Evolutionary conservation across 2,329 filamentous ascomycete genomes (phyloP).

Genomic region (Nemania sp.): DNA sequence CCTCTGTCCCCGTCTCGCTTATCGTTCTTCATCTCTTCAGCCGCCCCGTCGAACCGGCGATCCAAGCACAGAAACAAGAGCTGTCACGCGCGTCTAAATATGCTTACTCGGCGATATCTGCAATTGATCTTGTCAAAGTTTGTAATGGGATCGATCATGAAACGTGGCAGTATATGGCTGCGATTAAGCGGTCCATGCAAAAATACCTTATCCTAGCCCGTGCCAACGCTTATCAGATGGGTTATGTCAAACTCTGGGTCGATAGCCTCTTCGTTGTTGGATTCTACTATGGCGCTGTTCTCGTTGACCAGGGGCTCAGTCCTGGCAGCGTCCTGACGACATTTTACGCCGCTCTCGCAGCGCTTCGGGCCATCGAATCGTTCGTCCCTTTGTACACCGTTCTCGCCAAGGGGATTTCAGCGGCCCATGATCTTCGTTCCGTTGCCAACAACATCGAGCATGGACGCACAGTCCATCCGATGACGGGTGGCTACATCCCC

Average conservation of each 20-base stretch:
- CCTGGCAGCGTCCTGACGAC: conserved; percentile 77
- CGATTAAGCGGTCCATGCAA: conserved; percentile 61
- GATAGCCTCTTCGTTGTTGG: conserved; percentile 82
- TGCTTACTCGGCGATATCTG: conserved; percentile 68
- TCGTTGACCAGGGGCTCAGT: conserved; percentile 65
- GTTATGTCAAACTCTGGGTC: conserved; percentile 73
- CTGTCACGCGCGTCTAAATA: conserved; percentile 74
- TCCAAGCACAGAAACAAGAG: conserved; percentile 69
- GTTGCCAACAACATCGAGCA: conserved; percentile 44
- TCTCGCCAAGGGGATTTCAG: conserved; percentile 77
- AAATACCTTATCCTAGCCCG: conserved; percentile 71
- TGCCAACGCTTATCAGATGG: conserved; percentile 72
- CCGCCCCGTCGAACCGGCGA: conserved; percentile 63
- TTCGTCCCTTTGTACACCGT: conserved; percentile 78
- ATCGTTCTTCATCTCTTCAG: conserved; percentile 64
- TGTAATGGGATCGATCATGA: conserved; percentile 79
- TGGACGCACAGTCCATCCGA: conserved; percentile 37
- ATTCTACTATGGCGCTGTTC: conserved; percentile 82
- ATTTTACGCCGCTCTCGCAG: conserved; percentile 80
- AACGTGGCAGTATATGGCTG: conserved; percentile 63
- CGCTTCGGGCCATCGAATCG: conserved; percentile 74
- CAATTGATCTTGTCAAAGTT: conserved; percentile 85
- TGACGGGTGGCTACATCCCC: conserved; percentile 42
- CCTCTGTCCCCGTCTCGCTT: conserved; percentile 71
- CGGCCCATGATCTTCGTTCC: conserved; percentile 65